These are phyloP conservation scores for Coniferiporia weirii DNA, from an alignment of 1,284 basidiomycete genomes.

Conservation along the genomic window DNA sequence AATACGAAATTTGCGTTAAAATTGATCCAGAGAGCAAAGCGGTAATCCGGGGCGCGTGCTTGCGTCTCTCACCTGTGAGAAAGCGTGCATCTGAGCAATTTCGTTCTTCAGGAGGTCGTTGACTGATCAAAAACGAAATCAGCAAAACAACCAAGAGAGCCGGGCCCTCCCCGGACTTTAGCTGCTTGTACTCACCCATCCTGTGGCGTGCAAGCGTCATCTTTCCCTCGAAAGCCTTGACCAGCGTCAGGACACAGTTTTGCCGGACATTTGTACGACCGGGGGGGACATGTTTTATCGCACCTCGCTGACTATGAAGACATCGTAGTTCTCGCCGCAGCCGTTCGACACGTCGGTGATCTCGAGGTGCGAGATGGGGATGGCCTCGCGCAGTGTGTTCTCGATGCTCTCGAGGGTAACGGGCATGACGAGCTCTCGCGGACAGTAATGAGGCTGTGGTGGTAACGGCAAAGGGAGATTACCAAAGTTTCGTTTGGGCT, in stretches of 20 bases:
- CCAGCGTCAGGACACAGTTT: background rate
- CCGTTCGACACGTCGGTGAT: slow-evolving; percentile 72
- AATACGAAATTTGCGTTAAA: background rate
- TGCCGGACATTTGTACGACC: slow-evolving; percentile 3
- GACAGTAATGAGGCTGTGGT: background rate
- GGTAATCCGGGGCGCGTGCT: slow-evolving; percentile 1
- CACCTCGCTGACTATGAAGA: slow-evolving; percentile 72
- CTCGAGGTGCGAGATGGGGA: slow-evolving; percentile 60
- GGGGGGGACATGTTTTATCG: slow-evolving; percentile 20
- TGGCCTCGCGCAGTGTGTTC: slow-evolving; percentile 49
- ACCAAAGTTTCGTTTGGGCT: too few species aligned
- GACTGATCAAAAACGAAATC: slow-evolving; percentile 37
- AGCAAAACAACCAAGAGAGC: background rate
- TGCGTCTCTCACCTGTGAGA: slow-evolving; percentile 60
- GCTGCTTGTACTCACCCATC: slow-evolving; percentile 42
- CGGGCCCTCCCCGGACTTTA: background rate
- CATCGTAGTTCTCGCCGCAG: slow-evolving; percentile 70
- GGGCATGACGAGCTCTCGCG: slow-evolving; percentile 43
- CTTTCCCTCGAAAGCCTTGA: slow-evolving; percentile 68
- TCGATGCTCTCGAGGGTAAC: slow-evolving; percentile 53
- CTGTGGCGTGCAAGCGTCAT: slow-evolving; percentile 66
- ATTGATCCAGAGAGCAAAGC: slow-evolving; percentile 5
- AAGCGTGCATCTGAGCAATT: slow-evolving; percentile 77
- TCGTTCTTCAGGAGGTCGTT: slow-evolving; percentile 69
- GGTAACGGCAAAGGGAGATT: background rate